Base-by-base conservation (phyloP, 2,329 filamentous ascomycete species). In the Neurospora sp. region DNA sequence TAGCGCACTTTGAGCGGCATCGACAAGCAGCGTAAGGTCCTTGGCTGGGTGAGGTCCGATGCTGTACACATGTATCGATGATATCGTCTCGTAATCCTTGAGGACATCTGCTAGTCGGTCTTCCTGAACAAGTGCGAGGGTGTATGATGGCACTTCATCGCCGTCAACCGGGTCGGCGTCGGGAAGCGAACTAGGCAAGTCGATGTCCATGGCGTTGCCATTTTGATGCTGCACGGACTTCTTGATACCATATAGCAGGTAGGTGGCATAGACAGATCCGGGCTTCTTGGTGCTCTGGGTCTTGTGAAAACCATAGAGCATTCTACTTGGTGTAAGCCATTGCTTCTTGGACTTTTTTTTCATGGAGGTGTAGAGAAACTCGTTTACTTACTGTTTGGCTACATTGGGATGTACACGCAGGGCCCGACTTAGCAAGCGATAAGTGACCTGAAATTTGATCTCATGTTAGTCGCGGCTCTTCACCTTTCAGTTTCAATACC, bases 31-130 rank as follows among this genome's bases (percentile, higher is more conserved):
- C 75, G 92, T 88, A 19, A 96, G 80, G 76, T 95, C 86, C 78
- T 90, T 90, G 17, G 93, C 82, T 0, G 89, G 86, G 43, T 88
- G 86, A 1, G 91, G 86, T 58, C 92, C 89, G 19, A 98, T 78
- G 76, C 93, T 97, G 82, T 98, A 98, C 62, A 98, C 82, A 75
- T 97, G 93, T 71, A 97, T 90, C 0, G 92, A 91, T 0, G 84
- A 85, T 69, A 97, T 88, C n/a, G 88, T 83, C 67, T 91, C 85
- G 74, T 95, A 96, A 17, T 87, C 84, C 15, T 84, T 82, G 70
- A 93, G 88, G 0, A 87, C 83, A 73, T 87, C 92, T 95, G 74
- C 2, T 42, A 97, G 82, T 40, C 90, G 85, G 71, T 93, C 90
- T 78, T 97, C 91, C 8, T 85, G 84, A 0, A 90, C 89, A 8